Evolutionary conservation across 179 eudicot species (phyloP), one percentile per base, ranked within the genome.

Genomic region (Vitellaria paradoxa): DNA sequence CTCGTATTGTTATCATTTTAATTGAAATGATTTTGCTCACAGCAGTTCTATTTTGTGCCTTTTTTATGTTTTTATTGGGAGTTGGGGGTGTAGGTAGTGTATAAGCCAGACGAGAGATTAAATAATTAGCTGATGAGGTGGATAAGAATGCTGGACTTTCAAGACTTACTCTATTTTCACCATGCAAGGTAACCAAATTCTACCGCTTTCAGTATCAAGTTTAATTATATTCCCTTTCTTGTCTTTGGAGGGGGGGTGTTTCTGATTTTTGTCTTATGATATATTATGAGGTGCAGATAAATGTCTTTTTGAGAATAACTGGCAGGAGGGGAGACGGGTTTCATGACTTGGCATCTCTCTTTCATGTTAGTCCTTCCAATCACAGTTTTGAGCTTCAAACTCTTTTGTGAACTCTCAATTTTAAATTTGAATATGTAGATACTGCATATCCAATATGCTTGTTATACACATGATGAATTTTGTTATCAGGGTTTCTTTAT

Each of bases 261-360:
- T 60, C 40, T 23, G 30, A 10, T 46, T 47, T 63, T 12, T 13
- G 21, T 53, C 24, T 10, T 49, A 64, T 72, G 40, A 42, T 45
- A 49, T 68, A 50, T 6, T 15, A 7, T 85, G 76, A 64, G 59
- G 68, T 81, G 81, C 91, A 96, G 99, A 86, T 96, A 75, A 96
- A 96, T 87, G 93, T 92, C 13, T 96, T 96, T 77, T 82, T 96
- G 88, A 93, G 99, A 82, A 93, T 96, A 78, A 96, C 98, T 37
- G 70, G 88, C 68, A 92, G 93, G 82, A 91, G 99, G 86, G 91
- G 88, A 65, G 99, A 96, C 84, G 99, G 99, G 12, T 96, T 81
- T 86, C 99, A 96, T 87, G 97, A 96, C 78, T 86, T 96, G 89
- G 99, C 99, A 26, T 96, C 99, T 77, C 89, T 96, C 77, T 96